Base-by-base conservation (phyloP, 2,329 filamentous ascomycete species). In the Sphaerostilbella broomeana region DNA sequence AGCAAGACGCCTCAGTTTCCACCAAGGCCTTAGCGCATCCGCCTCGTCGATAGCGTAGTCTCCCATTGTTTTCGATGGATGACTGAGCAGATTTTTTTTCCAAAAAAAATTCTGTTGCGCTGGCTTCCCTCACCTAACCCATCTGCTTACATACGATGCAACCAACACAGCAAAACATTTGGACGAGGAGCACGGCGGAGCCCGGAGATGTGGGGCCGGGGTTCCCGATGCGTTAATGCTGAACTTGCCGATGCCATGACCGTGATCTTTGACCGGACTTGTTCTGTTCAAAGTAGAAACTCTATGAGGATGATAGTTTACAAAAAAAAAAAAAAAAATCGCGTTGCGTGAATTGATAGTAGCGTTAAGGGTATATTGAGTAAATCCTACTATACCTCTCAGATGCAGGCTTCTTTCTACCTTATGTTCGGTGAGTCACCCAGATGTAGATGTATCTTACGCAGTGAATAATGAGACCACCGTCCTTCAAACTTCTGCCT, bases 31-130 rank as follows among this genome's bases (percentile, higher is more conserved):
- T 32, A 34, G 34, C 29, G 29, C 28, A 35, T 34, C 34, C 34
- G 40, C 40, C 40, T 20, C 34, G 40, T 38, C 29, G 35, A 42
- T 42, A 34, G 40, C 40, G 38, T 35, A 42, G 40, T 35, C 38
- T 27, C 29, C 35, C 35, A 38, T 34, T 42, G 35, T 42, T 38
- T 34, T 35, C 22, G 31, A 25, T 26, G 28, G 34, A 33, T 42
- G 40, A 42, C 40, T 35, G 22, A 30, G 19, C 16, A 13, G 30
- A 32, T 30, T 38, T 17, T n/a, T 25, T 15, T 29, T 13, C 6
- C 13, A 12, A 29, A 38, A n/a, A 19, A 20, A 26, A 30, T 29
- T 36, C 30, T 33, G 29, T 29, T 29, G 40, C 28, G 33, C 21
- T 42, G 28, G 30, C 35, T 20, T 29, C 28, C 38, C 30, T 24